Base-by-base conservation (phyloP, 805 yeast species). In the Candida cerambycidarum region DNA sequence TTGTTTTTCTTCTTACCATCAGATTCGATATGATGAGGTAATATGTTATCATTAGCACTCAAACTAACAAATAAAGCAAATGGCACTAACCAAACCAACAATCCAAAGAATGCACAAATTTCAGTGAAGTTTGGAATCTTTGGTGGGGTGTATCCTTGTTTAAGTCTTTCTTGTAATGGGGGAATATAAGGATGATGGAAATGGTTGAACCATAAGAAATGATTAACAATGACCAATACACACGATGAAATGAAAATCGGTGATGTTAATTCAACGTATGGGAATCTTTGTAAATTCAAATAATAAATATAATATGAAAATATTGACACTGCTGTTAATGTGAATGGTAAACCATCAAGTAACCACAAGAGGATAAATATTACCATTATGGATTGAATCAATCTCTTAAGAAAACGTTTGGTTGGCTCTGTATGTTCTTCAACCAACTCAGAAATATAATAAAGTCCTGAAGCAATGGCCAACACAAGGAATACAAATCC, bases 361-460 rank as follows among this genome's bases (percentile, higher is more conserved):
- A 89, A 28, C 68, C 79, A 70, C 16, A 93, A 70, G 14, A 85
- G 67, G 1, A 79, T 59, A 39, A 80, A 77, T 0, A 76, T 51
- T 0, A 47, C 72, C 8, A 85, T 75, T n/a, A 88, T 78, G 2
- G 67, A 66, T 58, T 80, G 79, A 25, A 90, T 89, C 40, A 80
- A 59, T 49, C 82, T 73, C 34, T 71, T 73, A 29, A 93, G 69
- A 42, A 89, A 71, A 44, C 88, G 66, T 54, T 79, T 84, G 9
- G 98, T 87, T 38, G 89, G 80, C 49, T 86, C 93, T 0, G 95
- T 78, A 61, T 93, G 92, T 56, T 90, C 97, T 59, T 93, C 99
- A 12, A 93, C 95, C 24, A 89, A 66, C 59, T 93, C 99, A 7
- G 96, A 86, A 29, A 92, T 71, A 55, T 89, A 90, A 69, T 89